Evolutionary conservation across 2,329 filamentous ascomycete genomes (phyloP), one percentile per base, ranked within the genome.

Genomic region (Penicillium sp.): DNA sequence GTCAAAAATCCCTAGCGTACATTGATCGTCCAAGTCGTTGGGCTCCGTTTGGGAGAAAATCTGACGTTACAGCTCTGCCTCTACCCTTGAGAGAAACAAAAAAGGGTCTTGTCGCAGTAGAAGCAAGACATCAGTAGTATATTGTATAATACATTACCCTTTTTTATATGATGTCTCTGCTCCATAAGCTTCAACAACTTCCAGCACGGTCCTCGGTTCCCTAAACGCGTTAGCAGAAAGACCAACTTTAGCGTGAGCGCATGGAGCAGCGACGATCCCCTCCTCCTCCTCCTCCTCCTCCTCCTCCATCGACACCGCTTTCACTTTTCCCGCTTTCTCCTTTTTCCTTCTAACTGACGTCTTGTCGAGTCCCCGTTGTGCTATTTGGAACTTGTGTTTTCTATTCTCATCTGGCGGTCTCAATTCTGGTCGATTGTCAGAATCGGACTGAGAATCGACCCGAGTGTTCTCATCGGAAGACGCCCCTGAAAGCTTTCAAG

Each of bases 271-370:
- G 64, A 55, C 62, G 65, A 68, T 68, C 63, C 58, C 57, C 60
- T 65, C 59, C 63, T 56, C 59, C 20, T 20, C 20, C 20, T 20
- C 20, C 20, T 20, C 20, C 20, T 20, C 20, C 58, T 63, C 63
- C 60, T 58, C 56, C 56, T 63, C 62, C 63, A 54, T 55, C 49
- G 61, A 62, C 64, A 68, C 66, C 64, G 62, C 61, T 64, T 66
- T 68, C 56, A 64, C 62, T 58, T 63, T 64, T 64, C 58, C 65
- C 60, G 66, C 61, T 60, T 59, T 63, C 60, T 63, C 59, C 61
- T 61, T 65, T 63, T 64, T 56, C 61, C 58, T 62, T 57, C 48
- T 4, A 47, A 47, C 25, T n/a, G n/a, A 17, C 49, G 25, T 57
- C 8, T 48, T 31, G 20, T 17, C 43, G 31, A 47, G 8, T 35